Percentiles rank a stretch among this genome's conserved stretches.
These are phyloP conservation scores for Vanderwaltozyma polyspora DNA, from an alignment of 805 yeast species.

Conservation along the genomic window DNA sequence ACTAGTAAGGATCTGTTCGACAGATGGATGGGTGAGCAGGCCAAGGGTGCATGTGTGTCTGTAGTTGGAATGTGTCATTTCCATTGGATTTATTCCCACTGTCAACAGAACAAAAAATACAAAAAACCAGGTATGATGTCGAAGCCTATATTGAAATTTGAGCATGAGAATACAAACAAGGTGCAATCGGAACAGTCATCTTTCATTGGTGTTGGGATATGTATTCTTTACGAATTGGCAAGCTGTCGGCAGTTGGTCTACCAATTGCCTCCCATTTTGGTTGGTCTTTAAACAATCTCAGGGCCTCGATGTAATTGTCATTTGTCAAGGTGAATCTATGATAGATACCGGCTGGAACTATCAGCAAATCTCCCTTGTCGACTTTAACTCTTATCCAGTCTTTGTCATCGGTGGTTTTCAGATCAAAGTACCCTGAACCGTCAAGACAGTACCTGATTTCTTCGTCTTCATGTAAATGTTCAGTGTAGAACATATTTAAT, in stretches of 20 bases:
- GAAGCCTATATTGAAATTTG: too few relatives aligned
- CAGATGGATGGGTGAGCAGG: too few relatives aligned
- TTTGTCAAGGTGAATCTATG: conserved; percentile 79
- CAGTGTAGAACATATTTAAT: conserved; percentile 60
- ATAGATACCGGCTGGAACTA: conserved; percentile 86
- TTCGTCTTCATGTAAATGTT: conserved; percentile 94
- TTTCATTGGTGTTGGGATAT: too few relatives aligned
- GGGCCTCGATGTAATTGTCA: conserved; percentile 55
- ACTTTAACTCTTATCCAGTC: conserved; percentile 72
- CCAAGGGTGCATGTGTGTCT: too few relatives aligned
- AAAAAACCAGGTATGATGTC: too few relatives aligned
- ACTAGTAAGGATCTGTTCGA: too few relatives aligned
- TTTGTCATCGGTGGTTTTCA: conserved; percentile 44
- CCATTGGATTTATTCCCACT: too few relatives aligned
- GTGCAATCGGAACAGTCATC: too few relatives aligned
- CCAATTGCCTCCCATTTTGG: conserved; percentile 91
- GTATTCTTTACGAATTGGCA: conserved; percentile 37
- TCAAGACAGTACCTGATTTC: conserved; percentile 84
- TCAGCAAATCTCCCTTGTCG: conserved; percentile 49
- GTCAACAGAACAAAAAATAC: too few relatives aligned
- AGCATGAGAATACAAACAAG: too few relatives aligned
- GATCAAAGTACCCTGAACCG: conserved; percentile 89
- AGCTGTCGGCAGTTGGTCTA: conserved; percentile 42
- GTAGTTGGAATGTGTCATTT: too few relatives aligned
- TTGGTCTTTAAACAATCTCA: conserved; percentile 82